These are phyloP conservation scores for Sequoia sempervirens DNA, from an alignment of 75 land plant genomes.

Conservation along the genomic window DNA sequence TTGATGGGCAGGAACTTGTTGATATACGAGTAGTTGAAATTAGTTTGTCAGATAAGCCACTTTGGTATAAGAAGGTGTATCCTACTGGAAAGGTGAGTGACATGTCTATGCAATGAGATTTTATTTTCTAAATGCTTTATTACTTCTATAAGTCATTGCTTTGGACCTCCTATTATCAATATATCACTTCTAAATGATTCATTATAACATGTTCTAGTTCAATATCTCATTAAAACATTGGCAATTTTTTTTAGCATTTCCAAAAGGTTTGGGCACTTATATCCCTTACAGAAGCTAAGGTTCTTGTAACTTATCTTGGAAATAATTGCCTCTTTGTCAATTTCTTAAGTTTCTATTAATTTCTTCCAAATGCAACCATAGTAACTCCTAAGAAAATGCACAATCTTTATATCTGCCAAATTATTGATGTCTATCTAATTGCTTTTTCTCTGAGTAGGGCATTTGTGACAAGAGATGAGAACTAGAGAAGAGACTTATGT, in stretches of 20 bases:
- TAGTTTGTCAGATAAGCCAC: slow-evolving; percentile 20
- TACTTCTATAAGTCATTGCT: neutral
- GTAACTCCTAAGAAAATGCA: neutral
- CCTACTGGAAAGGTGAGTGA: slow-evolving; percentile 24
- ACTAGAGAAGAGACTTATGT: neutral
- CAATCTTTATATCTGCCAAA: neutral
- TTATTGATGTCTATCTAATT: neutral
- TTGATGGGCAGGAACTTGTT: slow-evolving; percentile 16
- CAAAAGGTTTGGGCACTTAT: neutral
- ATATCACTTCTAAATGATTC: neutral
- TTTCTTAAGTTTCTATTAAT: neutral
- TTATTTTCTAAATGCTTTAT: neutral
- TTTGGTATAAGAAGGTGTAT: slow-evolving; percentile 27
- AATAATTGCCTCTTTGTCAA: neutral
- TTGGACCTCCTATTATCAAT: neutral
- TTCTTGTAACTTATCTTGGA: neutral
- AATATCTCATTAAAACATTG: neutral
- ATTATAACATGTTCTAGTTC: neutral
- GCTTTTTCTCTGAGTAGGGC: neutral
- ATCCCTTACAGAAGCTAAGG: neutral
- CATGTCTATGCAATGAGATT: neutral
- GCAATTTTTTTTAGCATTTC: neutral
- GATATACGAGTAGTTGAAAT: slow-evolving; percentile 21
- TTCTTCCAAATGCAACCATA: neutral
- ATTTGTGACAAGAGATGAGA: neutral